Evolutionary conservation across 345 rosid genomes (phyloP).

Genomic region (Pseudoturritis turrita): DNA sequence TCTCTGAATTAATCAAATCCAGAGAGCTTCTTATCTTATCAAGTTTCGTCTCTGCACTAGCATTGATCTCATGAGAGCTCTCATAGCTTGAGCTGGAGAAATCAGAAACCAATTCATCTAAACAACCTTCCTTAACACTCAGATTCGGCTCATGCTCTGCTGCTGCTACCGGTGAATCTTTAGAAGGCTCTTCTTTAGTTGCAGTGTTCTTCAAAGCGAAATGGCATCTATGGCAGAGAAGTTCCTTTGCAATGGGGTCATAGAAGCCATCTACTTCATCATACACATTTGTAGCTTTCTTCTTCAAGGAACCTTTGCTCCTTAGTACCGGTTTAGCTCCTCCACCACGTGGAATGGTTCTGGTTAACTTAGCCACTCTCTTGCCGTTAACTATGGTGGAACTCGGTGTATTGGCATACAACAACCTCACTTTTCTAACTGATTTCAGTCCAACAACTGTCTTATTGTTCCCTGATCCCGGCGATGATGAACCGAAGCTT

Average conservation of each 20-base stretch:
- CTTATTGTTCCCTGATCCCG: constrained; percentile 41
- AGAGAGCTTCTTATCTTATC: constrained; percentile 22
- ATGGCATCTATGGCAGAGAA: constrained; percentile 84
- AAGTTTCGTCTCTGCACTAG: constrained; percentile 40
- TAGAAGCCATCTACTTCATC: constrained; percentile 38
- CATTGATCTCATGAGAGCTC: constrained; percentile 36
- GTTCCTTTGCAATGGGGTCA: constrained; percentile 42
- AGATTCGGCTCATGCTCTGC: constrained; percentile 18
- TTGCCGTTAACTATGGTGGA: constrained; percentile 44
- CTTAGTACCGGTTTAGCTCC: constrained; percentile 52
- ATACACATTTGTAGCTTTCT: constrained; percentile 42
- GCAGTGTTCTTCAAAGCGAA: constrained; percentile 45
- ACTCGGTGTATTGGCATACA: constrained; percentile 39
- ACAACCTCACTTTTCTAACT: constrained; percentile 45
- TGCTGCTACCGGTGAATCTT: constrained; percentile 30
- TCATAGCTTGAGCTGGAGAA: constrained; percentile 37
- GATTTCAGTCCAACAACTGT: constrained; percentile 46
- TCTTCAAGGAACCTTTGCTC: constrained; percentile 54
- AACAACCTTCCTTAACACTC: constrained; percentile 1
- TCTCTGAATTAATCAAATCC: constrained; percentile 18
- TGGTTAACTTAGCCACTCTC: constrained; percentile 52
- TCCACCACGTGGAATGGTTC: constrained; percentile 42
- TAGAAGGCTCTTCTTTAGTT: constrained; percentile 21
- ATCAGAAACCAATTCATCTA: constrained; percentile 24
- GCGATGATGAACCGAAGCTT: constrained; percentile 30